Percentiles rank a stretch among this genome's conserved stretches.
Conservation (phyloP, 768 basidiomycete species). For the Pulveroboletus sp. region DNA sequence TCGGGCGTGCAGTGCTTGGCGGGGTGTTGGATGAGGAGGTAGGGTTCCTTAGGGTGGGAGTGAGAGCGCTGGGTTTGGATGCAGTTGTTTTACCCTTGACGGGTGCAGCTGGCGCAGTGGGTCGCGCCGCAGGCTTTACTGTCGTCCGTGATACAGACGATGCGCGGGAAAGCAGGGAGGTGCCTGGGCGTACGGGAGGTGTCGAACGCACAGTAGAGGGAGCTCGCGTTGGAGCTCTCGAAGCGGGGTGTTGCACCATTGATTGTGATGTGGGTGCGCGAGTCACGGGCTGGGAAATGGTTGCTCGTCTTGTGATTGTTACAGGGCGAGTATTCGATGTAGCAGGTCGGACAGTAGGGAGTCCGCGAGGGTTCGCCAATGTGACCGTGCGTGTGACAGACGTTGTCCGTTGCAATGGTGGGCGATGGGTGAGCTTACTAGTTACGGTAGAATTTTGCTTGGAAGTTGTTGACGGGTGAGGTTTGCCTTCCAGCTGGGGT, state of each 20-base stretch:
- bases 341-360: constrained; percentile 5
- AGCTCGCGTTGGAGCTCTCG: constrained; percentile 20
- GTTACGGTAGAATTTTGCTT: neutral
- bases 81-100: constrained; percentile 9
- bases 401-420: constrained; percentile 4
- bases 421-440: constrained; percentile 6
- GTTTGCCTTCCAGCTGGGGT: constrained; percentile 5
- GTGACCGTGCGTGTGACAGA: neutral
- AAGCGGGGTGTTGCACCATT: constrained; percentile 10
- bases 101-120: constrained; percentile 2
- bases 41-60: neutral
- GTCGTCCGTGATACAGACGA: constrained; percentile 7
- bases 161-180: constrained; percentile 7
- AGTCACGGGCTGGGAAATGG: constrained; percentile 21
- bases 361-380: constrained; percentile 6
- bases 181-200: constrained; percentile 11
- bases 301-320: neutral
- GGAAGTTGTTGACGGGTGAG: constrained; percentile 1
- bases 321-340: constrained; percentile 9
- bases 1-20: constrained; percentile 8
- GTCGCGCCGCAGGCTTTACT: constrained; percentile 6
- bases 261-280: constrained; percentile 25
- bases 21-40: neutral
- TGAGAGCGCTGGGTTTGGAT: neutral
- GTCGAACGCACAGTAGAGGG: constrained; percentile 15